Base-by-base conservation (phyloP, 2,329 filamentous ascomycete species). In the Helotiales sp. region DNA sequence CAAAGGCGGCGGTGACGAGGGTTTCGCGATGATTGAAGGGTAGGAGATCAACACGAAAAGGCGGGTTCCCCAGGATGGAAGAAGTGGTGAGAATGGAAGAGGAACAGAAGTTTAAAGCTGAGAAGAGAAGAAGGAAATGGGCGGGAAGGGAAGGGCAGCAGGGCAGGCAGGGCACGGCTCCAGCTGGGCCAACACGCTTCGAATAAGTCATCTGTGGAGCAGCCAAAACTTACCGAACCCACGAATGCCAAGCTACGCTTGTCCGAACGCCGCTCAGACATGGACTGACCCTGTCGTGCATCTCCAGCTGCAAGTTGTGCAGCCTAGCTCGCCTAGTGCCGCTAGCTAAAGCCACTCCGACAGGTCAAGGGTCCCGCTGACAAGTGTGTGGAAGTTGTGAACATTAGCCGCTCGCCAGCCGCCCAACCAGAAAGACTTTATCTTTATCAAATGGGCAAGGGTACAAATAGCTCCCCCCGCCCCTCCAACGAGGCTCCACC, bases 231-330 rank as follows among this genome's bases (percentile, higher is more conserved):
- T 20, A 57, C 54, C 54, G 37, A 40, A 57, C 54, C 32, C 54
- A 32, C 54, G 30, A 34, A 34, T 13, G 49, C 28, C 49, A 26
- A 6, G 24, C 49, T 26, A 24, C 20, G 47, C 47, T 50, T 26
- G 54, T n/a, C 32, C 34, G 54, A 20, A 20, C 54, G 30, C 30
- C 54, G n/a, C 26, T 30, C 49, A 15, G 28, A 34, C 52, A 55
- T 15, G 45, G 26, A 2, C 40, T 20, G 1, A 15, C 37, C 32
- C 61, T 65, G 52, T 63, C 57, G 50, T 61, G 66, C 66, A 65
- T 67, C 67, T 69, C 67, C 60, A 63, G 54, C 64, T 57, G 11
- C 32, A 57, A 30, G 28, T 54, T 7, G 47, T 52, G 60, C n/a
- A 34, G 40, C 40, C 13, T 20, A 45, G 40, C 20, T 17, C 40